phyloP scores from a whole-genome alignment of 768 basidiomycete species.

The Lentinula boryana region DNA sequence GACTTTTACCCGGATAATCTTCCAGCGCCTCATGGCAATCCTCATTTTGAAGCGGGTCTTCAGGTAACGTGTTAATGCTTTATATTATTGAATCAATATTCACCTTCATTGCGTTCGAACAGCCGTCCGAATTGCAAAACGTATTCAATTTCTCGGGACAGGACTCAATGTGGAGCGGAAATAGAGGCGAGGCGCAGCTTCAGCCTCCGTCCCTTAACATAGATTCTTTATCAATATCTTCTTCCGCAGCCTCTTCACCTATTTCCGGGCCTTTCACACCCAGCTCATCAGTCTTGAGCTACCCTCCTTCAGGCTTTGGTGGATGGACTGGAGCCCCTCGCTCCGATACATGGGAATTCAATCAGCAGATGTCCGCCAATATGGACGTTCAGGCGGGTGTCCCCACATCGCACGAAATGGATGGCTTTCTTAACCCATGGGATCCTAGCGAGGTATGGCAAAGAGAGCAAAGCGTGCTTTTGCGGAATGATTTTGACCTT shows the following conservation, averaged over 20 bases:
- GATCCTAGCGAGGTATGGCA: slow-evolving; percentile 25
- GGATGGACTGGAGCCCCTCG: slow-evolving; percentile 15
- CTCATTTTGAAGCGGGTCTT: slow-evolving; percentile 38
- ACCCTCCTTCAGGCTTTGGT: slow-evolving; percentile 17
- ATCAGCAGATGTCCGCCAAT: slow-evolving; percentile 26
- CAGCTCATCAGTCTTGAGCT: slow-evolving; percentile 22
- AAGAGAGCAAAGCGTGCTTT: slow-evolving; percentile 26
- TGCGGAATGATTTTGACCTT: slow-evolving; percentile 63
- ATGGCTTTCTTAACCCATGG: slow-evolving; percentile 27
- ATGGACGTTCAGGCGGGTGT: slow-evolving; percentile 33
- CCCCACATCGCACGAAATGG: slow-evolving; percentile 29
- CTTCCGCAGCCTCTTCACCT: slow-evolving; percentile 47
- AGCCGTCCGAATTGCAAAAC: slow-evolving; percentile 45
- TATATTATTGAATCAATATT: slow-evolving; percentile 7
- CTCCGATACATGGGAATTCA: slow-evolving; percentile 13
- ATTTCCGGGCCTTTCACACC: slow-evolving; percentile 45
- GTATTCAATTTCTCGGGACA: slow-evolving; percentile 28
- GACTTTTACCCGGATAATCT: slow-evolving; percentile 40
- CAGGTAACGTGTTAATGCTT: slow-evolving; percentile 25
- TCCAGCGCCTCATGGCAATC: slow-evolving; percentile 20
- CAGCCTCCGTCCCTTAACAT: slow-evolving; percentile 34
- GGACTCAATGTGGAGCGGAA: neutral
- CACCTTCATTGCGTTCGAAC: slow-evolving; percentile 6
- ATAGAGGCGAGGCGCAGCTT: neutral
- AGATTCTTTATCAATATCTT: slow-evolving; percentile 32